Percentiles rank a stretch among this genome's conserved stretches.
Evolutionary conservation across 169 alveolate genomes (phyloP).

Genomic region (Miamiensis avidus): DNA sequence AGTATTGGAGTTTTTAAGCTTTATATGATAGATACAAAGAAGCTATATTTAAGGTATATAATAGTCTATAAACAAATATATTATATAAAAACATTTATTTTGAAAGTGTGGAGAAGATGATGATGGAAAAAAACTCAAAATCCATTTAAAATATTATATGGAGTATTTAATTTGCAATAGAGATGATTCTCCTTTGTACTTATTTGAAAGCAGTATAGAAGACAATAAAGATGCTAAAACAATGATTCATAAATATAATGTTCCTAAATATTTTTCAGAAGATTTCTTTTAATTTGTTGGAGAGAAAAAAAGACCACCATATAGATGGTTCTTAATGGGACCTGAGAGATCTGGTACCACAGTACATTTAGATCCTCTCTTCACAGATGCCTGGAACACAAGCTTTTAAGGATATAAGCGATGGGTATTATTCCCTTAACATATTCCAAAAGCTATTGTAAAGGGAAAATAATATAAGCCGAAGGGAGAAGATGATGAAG

Average conservation of each 20-base stretch:
- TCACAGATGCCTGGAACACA: slow-evolving; percentile 87
- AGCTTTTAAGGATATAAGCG: slow-evolving; percentile 72
- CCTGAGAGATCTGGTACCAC: slow-evolving; percentile 85
- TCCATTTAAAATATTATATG: slow-evolving; percentile 49
- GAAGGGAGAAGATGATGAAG: slow-evolving; percentile 78
- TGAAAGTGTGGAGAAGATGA: slow-evolving; percentile 53
- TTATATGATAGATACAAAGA: slow-evolving; percentile 44
- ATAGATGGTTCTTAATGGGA: slow-evolving; percentile 73
- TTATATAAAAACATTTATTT: no score
- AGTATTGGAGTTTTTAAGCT: slow-evolving; percentile 43
- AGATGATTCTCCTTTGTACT: slow-evolving; percentile 60
- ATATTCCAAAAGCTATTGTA: slow-evolving; percentile 47
- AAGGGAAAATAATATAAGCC: slow-evolving; percentile 60
- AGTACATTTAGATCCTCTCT: slow-evolving; percentile 81
- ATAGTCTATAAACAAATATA: no score
- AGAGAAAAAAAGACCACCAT: slow-evolving; percentile 59
- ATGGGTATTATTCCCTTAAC: slow-evolving; percentile 64
- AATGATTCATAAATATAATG: slow-evolving; percentile 39
- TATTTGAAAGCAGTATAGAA: slow-evolving; percentile 55
- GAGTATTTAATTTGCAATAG: slow-evolving; percentile 50
- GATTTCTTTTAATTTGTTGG: slow-evolving; percentile 46
- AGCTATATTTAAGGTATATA: slow-evolving; percentile 23
- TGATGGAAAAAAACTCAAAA: slow-evolving; percentile 55
- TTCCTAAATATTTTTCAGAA: slow-evolving; percentile 52
- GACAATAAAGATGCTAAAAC: slow-evolving; percentile 45